Evolutionary conservation across 2,329 filamentous ascomycete genomes (phyloP).

Genomic region (Neofusicoccum sp.): DNA sequence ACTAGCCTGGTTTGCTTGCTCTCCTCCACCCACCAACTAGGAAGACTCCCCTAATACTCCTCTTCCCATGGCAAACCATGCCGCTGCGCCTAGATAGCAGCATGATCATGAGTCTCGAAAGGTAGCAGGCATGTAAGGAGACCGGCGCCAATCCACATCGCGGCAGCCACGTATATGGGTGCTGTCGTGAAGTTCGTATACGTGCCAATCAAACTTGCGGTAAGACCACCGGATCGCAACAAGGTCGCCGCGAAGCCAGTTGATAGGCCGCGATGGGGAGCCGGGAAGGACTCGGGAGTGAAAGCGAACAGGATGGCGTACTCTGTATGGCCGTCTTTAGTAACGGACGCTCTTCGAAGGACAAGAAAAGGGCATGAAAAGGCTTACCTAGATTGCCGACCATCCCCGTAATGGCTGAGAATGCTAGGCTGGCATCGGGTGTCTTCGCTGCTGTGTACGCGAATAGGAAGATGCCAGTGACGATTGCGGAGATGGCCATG

Average conservation of each 20-base stretch:
- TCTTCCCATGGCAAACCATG: too few species aligned
- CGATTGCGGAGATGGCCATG: conserved; percentile 44
- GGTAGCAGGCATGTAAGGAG: conserved; percentile 43
- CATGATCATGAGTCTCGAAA: conserved; percentile 45
- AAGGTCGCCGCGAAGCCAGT: conserved; percentile 49
- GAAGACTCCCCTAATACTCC: too few species aligned
- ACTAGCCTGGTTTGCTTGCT: too few species aligned
- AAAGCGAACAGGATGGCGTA: conserved; percentile 45
- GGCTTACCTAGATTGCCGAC: conserved; percentile 37
- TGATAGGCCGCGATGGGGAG: conserved; percentile 54
- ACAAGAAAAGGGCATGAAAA: conserved; percentile 27
- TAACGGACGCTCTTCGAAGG: too few species aligned
- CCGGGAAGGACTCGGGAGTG: conserved; percentile 59
- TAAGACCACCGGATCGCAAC: conserved; percentile 40
- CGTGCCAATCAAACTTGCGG: conserved; percentile 44
- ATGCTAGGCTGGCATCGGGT: conserved; percentile 32
- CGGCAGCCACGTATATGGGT: conserved; percentile 47
- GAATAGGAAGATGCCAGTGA: conserved; percentile 50
- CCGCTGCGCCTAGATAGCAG: conserved; percentile 35
- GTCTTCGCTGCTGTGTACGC: conserved; percentile 45
- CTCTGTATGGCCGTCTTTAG: too few species aligned
- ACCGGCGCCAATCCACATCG: conserved; percentile 45
- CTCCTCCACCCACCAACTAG: too few species aligned
- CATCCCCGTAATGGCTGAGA: conserved; percentile 45
- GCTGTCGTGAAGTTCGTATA: conserved; percentile 44